These are phyloP conservation scores for Gaultheria prostrata DNA, from an alignment of 148 eudicot species.

Conservation along the genomic window DNA sequence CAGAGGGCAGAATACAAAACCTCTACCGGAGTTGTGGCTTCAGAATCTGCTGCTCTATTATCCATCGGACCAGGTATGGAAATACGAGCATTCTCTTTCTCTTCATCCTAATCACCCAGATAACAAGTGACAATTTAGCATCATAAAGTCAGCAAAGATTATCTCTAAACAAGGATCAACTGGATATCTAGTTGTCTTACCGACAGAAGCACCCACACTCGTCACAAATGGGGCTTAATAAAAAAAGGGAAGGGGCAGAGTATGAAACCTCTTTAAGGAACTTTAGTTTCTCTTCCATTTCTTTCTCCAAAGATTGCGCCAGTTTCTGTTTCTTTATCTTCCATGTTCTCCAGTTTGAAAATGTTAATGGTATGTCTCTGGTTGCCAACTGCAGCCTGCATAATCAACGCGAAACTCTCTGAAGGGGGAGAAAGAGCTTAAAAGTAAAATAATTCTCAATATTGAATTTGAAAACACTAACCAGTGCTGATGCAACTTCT, in stretches of 20 bases:
- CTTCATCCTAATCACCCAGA: slow-evolving; percentile 33
- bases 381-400: slow-evolving; percentile 69
- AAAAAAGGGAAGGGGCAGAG: background rate
- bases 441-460: background rate
- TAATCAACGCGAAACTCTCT: slow-evolving; percentile 15
- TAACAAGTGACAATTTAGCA: slow-evolving; percentile 4
- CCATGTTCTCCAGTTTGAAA: slow-evolving; percentile 48
- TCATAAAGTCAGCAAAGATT: slow-evolving; percentile 10
- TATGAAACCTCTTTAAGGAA: slow-evolving; percentile 41
- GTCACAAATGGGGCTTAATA: background rate
- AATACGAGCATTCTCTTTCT: slow-evolving; percentile 27
- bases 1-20: slow-evolving; percentile 19
- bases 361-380: slow-evolving; percentile 59
- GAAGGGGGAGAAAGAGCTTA: background rate
- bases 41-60: slow-evolving; percentile 22
- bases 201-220: background rate
- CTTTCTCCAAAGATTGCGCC: slow-evolving; percentile 41
- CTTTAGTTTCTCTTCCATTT: slow-evolving; percentile 59
- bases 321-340: slow-evolving; percentile 37
- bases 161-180: background rate
- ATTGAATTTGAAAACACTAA: slow-evolving; percentile 27
- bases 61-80: slow-evolving; percentile 22
- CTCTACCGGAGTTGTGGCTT: slow-evolving; percentile 19
- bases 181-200: background rate
- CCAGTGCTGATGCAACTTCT: slow-evolving; percentile 77